These are phyloP conservation scores for Wickerhamomyces rabaulensis DNA, from an alignment of 805 yeast genomes.

Conservation along the genomic window DNA sequence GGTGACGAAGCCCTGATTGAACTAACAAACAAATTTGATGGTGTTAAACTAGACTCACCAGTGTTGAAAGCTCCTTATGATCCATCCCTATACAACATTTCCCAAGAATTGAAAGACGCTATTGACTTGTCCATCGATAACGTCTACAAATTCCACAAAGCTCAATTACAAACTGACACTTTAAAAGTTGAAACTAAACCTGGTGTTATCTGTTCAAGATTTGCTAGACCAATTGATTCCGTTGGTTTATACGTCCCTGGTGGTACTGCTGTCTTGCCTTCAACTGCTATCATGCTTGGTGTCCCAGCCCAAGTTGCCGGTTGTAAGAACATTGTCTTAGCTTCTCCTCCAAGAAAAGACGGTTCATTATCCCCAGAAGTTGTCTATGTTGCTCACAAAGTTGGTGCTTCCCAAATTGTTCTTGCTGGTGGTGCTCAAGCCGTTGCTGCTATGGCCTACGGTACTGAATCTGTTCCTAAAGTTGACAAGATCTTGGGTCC, in stretches of 20 bases:
- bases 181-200: conserved; percentile 87
- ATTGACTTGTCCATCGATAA: conserved; percentile 87
- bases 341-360: conserved; percentile 93
- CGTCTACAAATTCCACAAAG: conserved; percentile 88
- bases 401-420: conserved; percentile 86
- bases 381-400: conserved; percentile 92
- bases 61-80: conserved; percentile 87
- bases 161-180: conserved; percentile 74
- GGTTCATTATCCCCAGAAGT: conserved; percentile 96
- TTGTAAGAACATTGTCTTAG: conserved; percentile 84
- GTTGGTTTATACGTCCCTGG: conserved; percentile 98
- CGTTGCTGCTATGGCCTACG: conserved; percentile 97
- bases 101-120: conserved; percentile 73
- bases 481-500: conserved; percentile 98
- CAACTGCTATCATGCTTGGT: conserved; percentile 96
- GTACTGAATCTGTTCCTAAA: conserved; percentile 87
- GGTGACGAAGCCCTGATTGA: conserved; percentile 92
- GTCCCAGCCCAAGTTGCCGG: conserved; percentile 99
- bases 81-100: conserved; percentile 62
- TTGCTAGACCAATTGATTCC: conserved; percentile 88
- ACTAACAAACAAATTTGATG: conserved; percentile 86
- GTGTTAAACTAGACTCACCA: conserved; percentile 66
- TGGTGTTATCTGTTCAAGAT: conserved; percentile 91
- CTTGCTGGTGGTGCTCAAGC: conserved; percentile 99
- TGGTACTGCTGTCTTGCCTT: conserved; percentile 97